Evolutionary conservation across 129 eudicot species (phyloP).

Genomic region (Ambrosia artemisiifolia): DNA sequence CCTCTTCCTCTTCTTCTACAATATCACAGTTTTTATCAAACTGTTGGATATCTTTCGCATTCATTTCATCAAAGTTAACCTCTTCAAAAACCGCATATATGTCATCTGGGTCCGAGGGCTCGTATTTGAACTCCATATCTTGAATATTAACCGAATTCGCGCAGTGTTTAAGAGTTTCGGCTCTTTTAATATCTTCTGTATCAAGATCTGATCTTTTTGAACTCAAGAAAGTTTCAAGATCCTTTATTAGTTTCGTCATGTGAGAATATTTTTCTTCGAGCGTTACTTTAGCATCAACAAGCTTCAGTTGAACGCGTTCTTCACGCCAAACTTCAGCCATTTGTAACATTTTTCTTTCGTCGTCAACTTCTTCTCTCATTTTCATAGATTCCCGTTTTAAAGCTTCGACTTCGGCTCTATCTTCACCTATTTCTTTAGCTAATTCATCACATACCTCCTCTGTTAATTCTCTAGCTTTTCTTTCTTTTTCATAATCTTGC

Average conservation of each 20-base stretch:
- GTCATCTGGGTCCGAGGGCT: constrained; percentile 72
- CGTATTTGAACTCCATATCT: constrained; percentile 73
- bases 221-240: constrained; percentile 58
- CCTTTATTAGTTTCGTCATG: constrained; percentile 54
- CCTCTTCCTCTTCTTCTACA: constrained; percentile 37
- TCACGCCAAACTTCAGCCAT: constrained; percentile 99
- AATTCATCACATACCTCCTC: constrained; percentile 96
- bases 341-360: constrained; percentile 90
- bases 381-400: constrained; percentile 71
- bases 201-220: constrained; percentile 39
- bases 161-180: constrained; percentile 49
- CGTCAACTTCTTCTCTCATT: constrained; percentile 89
- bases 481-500: constrained; percentile 86
- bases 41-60: constrained; percentile 49
- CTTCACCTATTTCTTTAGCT: constrained; percentile 91
- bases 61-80: constrained; percentile 52
- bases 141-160: constrained; percentile 54
- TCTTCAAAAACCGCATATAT: constrained; percentile 73
- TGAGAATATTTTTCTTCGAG: constrained; percentile 73
- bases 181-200: constrained; percentile 48
- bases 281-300: constrained; percentile 79
- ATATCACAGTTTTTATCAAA: constrained; percentile 32
- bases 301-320: constrained; percentile 95
- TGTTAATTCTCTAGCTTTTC: constrained; percentile 67
- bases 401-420: constrained; percentile 85